Conservation (phyloP, 208 protist species). For the Phytomonas serpens region DNA sequence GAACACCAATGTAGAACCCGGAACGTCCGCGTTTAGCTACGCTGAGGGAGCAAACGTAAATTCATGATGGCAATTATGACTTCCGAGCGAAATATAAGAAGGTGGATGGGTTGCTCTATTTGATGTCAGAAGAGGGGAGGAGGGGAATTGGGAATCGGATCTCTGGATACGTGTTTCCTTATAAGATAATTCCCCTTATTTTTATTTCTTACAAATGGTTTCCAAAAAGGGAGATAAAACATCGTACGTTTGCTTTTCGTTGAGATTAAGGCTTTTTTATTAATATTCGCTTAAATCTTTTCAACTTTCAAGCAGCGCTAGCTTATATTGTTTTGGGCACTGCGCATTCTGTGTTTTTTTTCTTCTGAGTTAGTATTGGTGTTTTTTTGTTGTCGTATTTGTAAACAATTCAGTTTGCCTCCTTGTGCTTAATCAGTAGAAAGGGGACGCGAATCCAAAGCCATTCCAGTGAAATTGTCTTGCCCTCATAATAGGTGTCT, state of each 20-base stretch:
- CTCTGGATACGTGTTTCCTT: not conserved
- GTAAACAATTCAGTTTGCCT: not conserved
- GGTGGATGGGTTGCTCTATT: not conserved
- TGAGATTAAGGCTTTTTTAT: not conserved
- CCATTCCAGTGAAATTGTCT: not conserved
- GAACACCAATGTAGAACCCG: not conserved
- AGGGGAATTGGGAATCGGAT: not conserved
- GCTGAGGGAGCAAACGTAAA: not conserved
- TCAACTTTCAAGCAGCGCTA: not conserved
- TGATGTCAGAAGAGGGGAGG: not conserved
- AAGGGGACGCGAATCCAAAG: not conserved
- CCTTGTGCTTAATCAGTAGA: not conserved
- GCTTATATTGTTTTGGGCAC: not conserved
- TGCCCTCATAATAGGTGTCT: not conserved
- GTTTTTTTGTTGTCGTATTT: slow-evolving; percentile 4
- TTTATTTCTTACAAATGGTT: slow-evolving; percentile 5
- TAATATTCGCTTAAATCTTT: not conserved
- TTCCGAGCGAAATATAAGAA: not conserved
- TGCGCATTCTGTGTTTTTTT: slow-evolving; percentile 6
- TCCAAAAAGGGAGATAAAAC: not conserved
- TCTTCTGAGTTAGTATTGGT: slow-evolving; percentile 7
- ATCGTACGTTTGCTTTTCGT: not conserved
- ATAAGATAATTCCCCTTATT: slow-evolving; percentile 7
- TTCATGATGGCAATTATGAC: not conserved
- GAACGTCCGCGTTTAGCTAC: not conserved